Conservation (phyloP, 805 yeast genomes). For the Sugiyamaella floridensis region DNA sequence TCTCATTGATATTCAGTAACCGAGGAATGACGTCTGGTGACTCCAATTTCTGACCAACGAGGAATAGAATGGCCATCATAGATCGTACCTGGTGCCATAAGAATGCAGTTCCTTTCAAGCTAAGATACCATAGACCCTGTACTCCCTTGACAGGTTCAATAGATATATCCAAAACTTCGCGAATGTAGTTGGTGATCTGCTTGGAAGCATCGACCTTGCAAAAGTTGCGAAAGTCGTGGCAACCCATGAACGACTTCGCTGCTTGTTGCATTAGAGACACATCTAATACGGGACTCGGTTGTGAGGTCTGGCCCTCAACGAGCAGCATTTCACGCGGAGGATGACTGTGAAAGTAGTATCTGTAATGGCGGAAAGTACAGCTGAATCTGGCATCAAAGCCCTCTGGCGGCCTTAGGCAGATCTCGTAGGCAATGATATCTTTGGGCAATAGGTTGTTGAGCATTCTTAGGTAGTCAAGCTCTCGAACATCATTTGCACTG, state of each 20-base stretch:
- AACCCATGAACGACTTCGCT: constrained; percentile 56
- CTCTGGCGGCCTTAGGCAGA: constrained; percentile 74
- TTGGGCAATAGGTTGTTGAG: constrained; percentile 72
- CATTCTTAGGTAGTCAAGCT: constrained; percentile 67
- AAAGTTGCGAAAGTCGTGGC: constrained; percentile 87
- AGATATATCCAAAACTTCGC: constrained; percentile 51
- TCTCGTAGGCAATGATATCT: constrained; percentile 76
- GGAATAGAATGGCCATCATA: constrained; percentile 77
- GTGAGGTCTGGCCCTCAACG: background rate
- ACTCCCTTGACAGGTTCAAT: constrained; percentile 33
- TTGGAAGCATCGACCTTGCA: constrained; percentile 93
- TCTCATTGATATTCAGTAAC: constrained; percentile 49
- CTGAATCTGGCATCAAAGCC: constrained; percentile 90
- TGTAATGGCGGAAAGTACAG: constrained; percentile 79
- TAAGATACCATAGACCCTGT: constrained; percentile 55
- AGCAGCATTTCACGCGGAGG: background rate
- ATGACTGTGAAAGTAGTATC: constrained; percentile 52
- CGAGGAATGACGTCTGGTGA: constrained; percentile 47
- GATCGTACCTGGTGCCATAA: constrained; percentile 98
- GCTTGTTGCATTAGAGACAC: constrained; percentile 63
- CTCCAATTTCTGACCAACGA: constrained; percentile 77
- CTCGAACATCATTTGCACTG: constrained; percentile 52
- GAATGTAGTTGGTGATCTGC: constrained; percentile 72
- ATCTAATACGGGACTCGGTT: constrained; percentile 39
- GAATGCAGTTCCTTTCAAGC: constrained; percentile 81